Base-by-base conservation (phyloP, 2,329 filamentous ascomycete genomes). In the Leptosphaerulina australis region DNA sequence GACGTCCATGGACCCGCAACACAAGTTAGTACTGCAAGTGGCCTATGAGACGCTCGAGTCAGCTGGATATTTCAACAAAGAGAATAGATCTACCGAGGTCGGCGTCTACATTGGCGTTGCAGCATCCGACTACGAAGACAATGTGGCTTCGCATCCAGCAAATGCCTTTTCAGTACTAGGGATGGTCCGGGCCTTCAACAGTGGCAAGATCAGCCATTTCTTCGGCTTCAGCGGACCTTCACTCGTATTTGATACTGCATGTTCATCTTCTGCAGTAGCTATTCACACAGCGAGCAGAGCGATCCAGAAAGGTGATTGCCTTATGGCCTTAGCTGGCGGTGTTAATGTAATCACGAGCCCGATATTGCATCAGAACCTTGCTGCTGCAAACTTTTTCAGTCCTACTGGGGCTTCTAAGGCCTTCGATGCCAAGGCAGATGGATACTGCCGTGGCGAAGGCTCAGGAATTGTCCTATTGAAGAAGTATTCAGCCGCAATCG, bases 361-460 rank as follows among this genome's bases (percentile, higher is more conserved):
- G 0, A 33, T 60, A 17, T 55, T 50, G 22, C 71, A 64, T 34
- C 58, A 71, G 28, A 69, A 72, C 22, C 64, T 77, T 7, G 65
- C 62, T 6, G 67, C 58, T 0, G 77, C 69, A 0, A 59, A 61
- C 3, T 79, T 80, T 44, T 61, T 81, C 0, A 78, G 72, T 14
- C 69, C 69, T 0, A 77, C 72, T 1, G 77, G 79, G 0, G 67
- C 72, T 3, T 83, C 79, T 55, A 80, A 80, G 44, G 53, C 64
- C 3, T 67, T 66, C 24, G 63, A 66, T 37, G 57, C 44, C 1
- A 17, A 21, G 0, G 81, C 80, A 0, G 78, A 82, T 62, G 81
- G 81, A 4, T 84, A 83, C 55, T 82, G 79, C 50, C 75, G 81
- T 6, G 60, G 52, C 5, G 81, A 84, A 41, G 80, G 71, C 8